Percentiles rank a stretch among this genome's conserved stretches.
Conservation (phyloP, 345 rosid species). For the Psidium friedrichsthalianum region DNA sequence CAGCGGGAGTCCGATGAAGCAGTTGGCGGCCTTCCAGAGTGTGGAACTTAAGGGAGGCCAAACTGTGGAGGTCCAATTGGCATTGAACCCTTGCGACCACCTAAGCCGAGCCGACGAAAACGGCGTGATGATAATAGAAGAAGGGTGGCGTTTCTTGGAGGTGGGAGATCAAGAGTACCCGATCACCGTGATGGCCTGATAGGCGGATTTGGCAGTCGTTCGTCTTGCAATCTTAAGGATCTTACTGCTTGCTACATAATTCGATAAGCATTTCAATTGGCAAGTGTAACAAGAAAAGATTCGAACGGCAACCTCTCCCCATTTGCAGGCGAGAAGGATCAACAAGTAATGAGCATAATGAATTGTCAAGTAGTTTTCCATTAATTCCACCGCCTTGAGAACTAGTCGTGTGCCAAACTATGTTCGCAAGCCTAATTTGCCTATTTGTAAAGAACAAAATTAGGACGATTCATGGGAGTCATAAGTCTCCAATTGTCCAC, state of each 20-base stretch:
- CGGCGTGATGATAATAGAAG: constrained; percentile 62
- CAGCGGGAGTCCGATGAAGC: constrained; percentile 48
- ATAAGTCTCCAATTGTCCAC: background rate
- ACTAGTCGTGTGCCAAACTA: background rate
- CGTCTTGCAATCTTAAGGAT: background rate
- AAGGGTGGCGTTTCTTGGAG: constrained; percentile 54
- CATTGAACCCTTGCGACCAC: constrained; percentile 51
- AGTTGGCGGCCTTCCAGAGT: constrained; percentile 59
- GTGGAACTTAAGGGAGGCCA: constrained; percentile 46
- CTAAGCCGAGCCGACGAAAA: constrained; percentile 53
- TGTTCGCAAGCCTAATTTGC: background rate
- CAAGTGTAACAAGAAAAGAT: background rate
- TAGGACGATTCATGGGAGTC: background rate
- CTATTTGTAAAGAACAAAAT: background rate
- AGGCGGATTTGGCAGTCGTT: background rate
- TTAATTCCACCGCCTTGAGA: background rate
- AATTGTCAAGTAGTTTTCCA: background rate
- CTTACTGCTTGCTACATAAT: background rate
- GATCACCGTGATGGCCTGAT: constrained; percentile 30
- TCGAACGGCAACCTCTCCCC: background rate
- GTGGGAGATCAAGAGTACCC: constrained; percentile 58
- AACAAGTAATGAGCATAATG: background rate
- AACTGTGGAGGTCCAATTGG: constrained; percentile 41
- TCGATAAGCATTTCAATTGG: background rate
- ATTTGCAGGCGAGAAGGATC: background rate